phyloP scores from a whole-genome alignment of 371 early-diverging fungal genomes.

The Apophysomyces trapeziformis region DNA sequence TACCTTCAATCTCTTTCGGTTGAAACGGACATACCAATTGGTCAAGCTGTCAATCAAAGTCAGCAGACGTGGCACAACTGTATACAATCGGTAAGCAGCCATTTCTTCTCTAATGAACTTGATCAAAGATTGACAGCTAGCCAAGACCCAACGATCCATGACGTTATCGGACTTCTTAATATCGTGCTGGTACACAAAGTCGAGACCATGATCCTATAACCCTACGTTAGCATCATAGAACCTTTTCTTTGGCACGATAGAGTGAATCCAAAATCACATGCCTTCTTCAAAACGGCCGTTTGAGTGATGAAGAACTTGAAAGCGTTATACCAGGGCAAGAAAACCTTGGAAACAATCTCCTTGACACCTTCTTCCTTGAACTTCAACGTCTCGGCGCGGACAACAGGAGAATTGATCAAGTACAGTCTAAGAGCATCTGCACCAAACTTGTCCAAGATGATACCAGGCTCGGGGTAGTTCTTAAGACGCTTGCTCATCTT shows the following conservation, averaged over 20 bases:
- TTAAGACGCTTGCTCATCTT: conserved; percentile 99
- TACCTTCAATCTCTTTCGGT: conserved; percentile 95
- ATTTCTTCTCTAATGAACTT: conserved; percentile 92
- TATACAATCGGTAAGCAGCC: conserved; percentile 96
- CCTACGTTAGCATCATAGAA: background rate
- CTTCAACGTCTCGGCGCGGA: conserved; percentile 96
- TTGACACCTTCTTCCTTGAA: conserved; percentile 99
- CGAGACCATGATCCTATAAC: conserved; percentile 67
- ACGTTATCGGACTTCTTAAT: conserved; percentile 81
- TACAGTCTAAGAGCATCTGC: conserved; percentile 99
- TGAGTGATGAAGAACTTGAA: conserved; percentile 97
- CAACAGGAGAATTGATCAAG: conserved; percentile 99
- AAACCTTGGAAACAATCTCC: conserved; percentile 93
- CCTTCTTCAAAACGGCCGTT: conserved; percentile 85
- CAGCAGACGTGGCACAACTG: conserved; percentile 92
- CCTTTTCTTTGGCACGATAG: background rate
- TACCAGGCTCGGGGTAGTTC: conserved; percentile 99
- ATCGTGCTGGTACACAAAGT: conserved; percentile 77
- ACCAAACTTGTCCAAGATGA: conserved; percentile 93
- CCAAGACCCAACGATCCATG: conserved; percentile 99
- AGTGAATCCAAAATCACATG: conserved; percentile 19
- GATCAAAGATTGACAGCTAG: conserved; percentile 93
- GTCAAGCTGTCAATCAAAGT: conserved; percentile 96
- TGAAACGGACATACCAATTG: conserved; percentile 99
- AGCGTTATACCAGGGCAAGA: conserved; percentile 99